Percentiles rank a stretch among this genome's conserved stretches.
Conservation (phyloP, 306 rosid genomes). For the Quercus dentata region DNA sequence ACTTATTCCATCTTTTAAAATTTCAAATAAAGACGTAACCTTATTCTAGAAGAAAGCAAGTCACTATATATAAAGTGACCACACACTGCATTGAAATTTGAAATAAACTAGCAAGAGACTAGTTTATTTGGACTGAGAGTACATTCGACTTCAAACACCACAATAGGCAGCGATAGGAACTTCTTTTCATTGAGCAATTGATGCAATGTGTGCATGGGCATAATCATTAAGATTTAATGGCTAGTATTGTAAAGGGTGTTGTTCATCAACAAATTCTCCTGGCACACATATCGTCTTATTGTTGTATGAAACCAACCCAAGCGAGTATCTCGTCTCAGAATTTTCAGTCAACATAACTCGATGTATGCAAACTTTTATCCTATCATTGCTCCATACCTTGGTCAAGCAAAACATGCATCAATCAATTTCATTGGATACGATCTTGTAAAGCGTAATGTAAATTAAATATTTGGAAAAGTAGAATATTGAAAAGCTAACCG, state of each 20-base stretch:
- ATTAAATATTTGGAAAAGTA: too few relatives aligned
- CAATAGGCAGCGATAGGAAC: not conserved
- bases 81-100: too few relatives aligned
- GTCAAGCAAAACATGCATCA: not conserved
- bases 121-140: not conserved
- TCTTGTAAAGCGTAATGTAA: too few relatives aligned
- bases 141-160: constrained; percentile 3
- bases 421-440: too few relatives aligned
- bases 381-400: constrained; percentile 15
- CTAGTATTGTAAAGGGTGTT: constrained; percentile 14
- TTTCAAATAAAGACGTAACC: too few relatives aligned
- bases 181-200: not conserved
- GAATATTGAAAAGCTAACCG: too few relatives aligned
- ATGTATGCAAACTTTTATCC: constrained; percentile 1
- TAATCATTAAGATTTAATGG: not conserved
- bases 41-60: too few relatives aligned
- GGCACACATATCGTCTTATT: not conserved
- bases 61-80: too few relatives aligned
- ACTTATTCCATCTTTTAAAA: too few relatives aligned
- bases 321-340: not conserved
- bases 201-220: not conserved
- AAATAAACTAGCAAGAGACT: too few relatives aligned
- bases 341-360: constrained; percentile 4
- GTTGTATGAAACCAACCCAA: not conserved
- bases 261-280: not conserved